Evolutionary conservation across 768 basidiomycete species (phyloP), one percentile per base, ranked within the genome.

Genomic region (Termitomyces sp.): DNA sequence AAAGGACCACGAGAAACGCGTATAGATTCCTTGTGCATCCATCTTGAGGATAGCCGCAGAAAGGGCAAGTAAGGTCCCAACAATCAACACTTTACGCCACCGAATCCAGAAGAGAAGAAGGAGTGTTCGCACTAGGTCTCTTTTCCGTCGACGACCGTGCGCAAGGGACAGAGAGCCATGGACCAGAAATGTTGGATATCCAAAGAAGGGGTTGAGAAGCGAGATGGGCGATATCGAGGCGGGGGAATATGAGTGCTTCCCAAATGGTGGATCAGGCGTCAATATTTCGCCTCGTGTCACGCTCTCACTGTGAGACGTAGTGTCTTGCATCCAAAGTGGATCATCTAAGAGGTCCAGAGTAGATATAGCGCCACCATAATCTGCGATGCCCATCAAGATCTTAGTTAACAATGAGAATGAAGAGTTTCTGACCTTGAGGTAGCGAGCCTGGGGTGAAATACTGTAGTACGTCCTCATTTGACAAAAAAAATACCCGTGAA

Each of bases 181-280:
- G 55, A 66, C 67, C 55, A 63, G 67, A 56, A 62, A 74, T 41
- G 76, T 75, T 6, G 88, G 86, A 64, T 91, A 90, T 3, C 89
- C 89, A 59, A 81, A 91, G 69, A 85, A 90, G 1, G 89, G 89
- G 60, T 89, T 91, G 40, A 81, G 70, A 37, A 72, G 65, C 27
- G 88, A 89, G 30, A 79, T 82, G 19, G 85, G 76, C 9, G 84
- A 76, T 55, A 68, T 61, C 44, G 61, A 60, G 54, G 61, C 63
- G 55, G 62, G 56, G 46, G 59, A 58, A 54, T 61, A 59, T 47
- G 44, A 51, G 30, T 58, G 60, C 55, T 62, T 59, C 60, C 60
- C 37, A 54, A 55, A 59, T 49, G 60, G 58, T 59, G 65, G 50
- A 61, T 52, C 58, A 58, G 55, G 23, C 61, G 57, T 53, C 45